Conservation (phyloP, 2,329 filamentous ascomycete species). For the Diaporthe vaccinii region DNA sequence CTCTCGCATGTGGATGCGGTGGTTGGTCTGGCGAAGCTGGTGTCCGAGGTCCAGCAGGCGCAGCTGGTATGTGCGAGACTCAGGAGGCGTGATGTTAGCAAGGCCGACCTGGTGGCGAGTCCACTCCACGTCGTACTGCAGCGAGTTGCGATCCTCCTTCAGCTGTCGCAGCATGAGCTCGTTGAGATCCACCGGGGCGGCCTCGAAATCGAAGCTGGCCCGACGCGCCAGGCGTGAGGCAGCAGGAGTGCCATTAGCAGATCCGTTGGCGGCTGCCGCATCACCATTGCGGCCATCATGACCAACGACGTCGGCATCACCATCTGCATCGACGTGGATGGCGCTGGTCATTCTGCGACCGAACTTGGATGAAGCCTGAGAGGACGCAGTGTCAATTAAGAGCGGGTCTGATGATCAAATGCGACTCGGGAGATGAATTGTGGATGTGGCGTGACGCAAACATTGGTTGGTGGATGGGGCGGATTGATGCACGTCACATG, state of each 20-base stretch:
- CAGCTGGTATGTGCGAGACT: conserved; percentile 57
- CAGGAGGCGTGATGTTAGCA: conserved; percentile 54
- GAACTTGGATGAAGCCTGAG: conserved; percentile 9
- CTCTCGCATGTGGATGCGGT: conserved; percentile 55
- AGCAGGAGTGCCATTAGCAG: neutral
- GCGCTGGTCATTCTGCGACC: conserved; percentile 19
- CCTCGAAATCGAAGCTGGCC: conserved; percentile 36
- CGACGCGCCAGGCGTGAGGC: neutral
- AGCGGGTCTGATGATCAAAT: conserved; percentile 4
- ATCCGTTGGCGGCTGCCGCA: neutral
- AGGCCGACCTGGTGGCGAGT: conserved; percentile 52
- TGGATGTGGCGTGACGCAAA: conserved; percentile 25
- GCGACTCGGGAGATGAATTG: conserved; percentile 26
- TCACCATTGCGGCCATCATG: neutral
- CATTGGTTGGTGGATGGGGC: neutral
- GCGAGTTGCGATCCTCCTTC: conserved; percentile 58
- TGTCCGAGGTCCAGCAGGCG: conserved; percentile 59
- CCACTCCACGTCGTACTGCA: conserved; percentile 58
- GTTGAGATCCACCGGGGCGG: conserved; percentile 45
- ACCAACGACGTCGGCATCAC: conserved; percentile 15
- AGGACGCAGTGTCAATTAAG: neutral
- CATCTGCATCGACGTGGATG: conserved; percentile 14
- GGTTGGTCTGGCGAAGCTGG: conserved; percentile 57
- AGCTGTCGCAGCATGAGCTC: conserved; percentile 54
- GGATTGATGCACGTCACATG: conserved; percentile 8